phyloP scores from a whole-genome alignment of 768 basidiomycete species.

The Boletales sp. region DNA sequence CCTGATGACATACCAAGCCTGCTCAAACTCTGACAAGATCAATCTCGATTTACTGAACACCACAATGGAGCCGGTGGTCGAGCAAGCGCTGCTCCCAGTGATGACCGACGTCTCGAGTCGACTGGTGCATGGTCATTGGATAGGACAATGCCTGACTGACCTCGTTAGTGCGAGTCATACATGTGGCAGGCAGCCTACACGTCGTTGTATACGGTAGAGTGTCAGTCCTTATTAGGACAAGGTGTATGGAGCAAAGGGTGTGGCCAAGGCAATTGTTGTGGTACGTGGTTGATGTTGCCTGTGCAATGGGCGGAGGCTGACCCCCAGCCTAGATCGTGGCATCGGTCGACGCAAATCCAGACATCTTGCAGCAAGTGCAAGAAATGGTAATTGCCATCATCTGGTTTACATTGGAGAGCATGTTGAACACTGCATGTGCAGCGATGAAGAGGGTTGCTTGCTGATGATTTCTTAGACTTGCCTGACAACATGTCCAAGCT shows the following conservation, averaged over 20 bases:
- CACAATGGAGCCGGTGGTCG: constrained; percentile 84
- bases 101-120: constrained; percentile 76
- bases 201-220: constrained; percentile 47
- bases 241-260: constrained; percentile 82
- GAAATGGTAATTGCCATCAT: constrained; percentile 80
- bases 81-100: constrained; percentile 80
- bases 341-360: constrained; percentile 67
- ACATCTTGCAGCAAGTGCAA: constrained; percentile 76
- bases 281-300: constrained; percentile 30
- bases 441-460: neutral
- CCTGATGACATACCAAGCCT: constrained; percentile 48
- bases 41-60: constrained; percentile 82
- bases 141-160: no score
- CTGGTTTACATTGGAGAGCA: constrained; percentile 70
- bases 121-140: constrained; percentile 47
- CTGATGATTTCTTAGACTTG: constrained; percentile 48
- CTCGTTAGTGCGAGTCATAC: constrained; percentile 72
- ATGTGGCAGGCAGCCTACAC: constrained; percentile 48
- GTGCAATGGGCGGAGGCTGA: neutral
- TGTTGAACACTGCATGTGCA: constrained; percentile 58
- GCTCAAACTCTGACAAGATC: constrained; percentile 86
- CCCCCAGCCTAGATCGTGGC: constrained; percentile 57
- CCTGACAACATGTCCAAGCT: constrained; percentile 87
- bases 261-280: constrained; percentile 80
- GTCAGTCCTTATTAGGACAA: constrained; percentile 68